These are phyloP conservation scores for Borealophlyctis nickersoniae DNA, from an alignment of 192 early-diverging fungal species.

Conservation along the genomic window DNA sequence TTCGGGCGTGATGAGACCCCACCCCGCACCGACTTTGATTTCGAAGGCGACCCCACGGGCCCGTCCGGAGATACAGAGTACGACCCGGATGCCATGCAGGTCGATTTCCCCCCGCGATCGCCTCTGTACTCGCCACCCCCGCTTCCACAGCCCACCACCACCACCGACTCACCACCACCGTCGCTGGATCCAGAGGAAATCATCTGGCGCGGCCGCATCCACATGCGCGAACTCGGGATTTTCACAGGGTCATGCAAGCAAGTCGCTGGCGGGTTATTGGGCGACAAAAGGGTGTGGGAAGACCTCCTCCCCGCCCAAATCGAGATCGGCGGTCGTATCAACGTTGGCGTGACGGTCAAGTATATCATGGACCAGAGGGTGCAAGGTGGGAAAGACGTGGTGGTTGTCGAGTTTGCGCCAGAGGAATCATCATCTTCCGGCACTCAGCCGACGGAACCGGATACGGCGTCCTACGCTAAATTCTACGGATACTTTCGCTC, in stretches of 20 bases:
- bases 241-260: conserved; percentile 57
- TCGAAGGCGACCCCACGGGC: conserved; percentile 31
- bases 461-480: conserved; percentile 39
- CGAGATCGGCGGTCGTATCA: conserved; percentile 66
- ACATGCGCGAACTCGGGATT: conserved; percentile 63
- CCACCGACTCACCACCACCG: conserved; percentile 1
- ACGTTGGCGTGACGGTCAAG: conserved; percentile 39
- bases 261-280: conserved; percentile 52
- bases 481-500: conserved; percentile 64
- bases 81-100: background rate
- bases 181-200: conserved; percentile 7
- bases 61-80: conserved; percentile 18
- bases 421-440: conserved; percentile 6
- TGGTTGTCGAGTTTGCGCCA: conserved; percentile 56
- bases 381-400: conserved; percentile 55
- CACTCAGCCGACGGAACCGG: background rate
- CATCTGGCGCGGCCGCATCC: conserved; percentile 62
- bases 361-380: conserved; percentile 57
- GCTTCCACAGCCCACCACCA: background rate
- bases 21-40: conserved; percentile 26
- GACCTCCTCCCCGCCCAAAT: conserved; percentile 56
- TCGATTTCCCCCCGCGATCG: background rate
- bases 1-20: background rate
- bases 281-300: conserved; percentile 45
- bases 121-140: conserved; percentile 7